These are phyloP conservation scores for Carallia pectinifolia DNA, from an alignment of 345 rosid genomes.

Conservation along the genomic window DNA sequence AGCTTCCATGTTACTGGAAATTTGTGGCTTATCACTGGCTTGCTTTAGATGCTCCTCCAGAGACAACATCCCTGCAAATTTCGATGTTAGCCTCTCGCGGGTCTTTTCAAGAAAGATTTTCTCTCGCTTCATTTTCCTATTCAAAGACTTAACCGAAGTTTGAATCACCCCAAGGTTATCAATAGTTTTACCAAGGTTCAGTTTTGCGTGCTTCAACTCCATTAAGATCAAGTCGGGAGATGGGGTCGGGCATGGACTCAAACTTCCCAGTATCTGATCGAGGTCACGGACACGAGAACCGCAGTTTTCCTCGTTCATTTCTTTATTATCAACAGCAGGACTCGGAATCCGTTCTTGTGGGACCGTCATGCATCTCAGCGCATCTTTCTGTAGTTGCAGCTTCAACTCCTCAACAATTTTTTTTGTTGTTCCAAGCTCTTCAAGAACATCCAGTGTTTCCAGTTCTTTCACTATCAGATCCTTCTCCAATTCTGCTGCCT, in stretches of 20 bases:
- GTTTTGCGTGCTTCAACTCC: conserved; percentile 84
- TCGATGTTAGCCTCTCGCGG: conserved; percentile 57
- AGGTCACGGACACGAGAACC: conserved; percentile 17
- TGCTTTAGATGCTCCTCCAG: conserved; percentile 53
- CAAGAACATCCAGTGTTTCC: conserved; percentile 86
- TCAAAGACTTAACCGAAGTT: conserved; percentile 68
- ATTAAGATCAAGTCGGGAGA: conserved; percentile 75
- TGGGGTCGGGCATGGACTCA: conserved; percentile 45
- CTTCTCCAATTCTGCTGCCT: conserved; percentile 82
- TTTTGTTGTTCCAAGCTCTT: conserved; percentile 84
- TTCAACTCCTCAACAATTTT: conserved; percentile 83
- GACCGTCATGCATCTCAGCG: conserved; percentile 54
- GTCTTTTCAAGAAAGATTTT: conserved; percentile 60
- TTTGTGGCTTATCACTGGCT: conserved; percentile 36
- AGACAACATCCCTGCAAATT: conserved; percentile 52
- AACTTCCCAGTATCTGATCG: conserved; percentile 30
- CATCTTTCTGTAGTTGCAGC: conserved; percentile 80
- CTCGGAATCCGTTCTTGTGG: conserved; percentile 38
- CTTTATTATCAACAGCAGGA: conserved; percentile 43
- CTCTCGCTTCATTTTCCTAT: conserved; percentile 81
- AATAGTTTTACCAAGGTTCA: conserved; percentile 83
- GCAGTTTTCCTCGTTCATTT: conserved; percentile 52
- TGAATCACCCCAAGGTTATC: conserved; percentile 79
- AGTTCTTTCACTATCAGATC: conserved; percentile 90
- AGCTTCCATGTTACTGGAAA: conserved; percentile 13